Base-by-base conservation (phyloP, 495 filamentous ascomycete species). In the Trypethelium eluteriae region DNA sequence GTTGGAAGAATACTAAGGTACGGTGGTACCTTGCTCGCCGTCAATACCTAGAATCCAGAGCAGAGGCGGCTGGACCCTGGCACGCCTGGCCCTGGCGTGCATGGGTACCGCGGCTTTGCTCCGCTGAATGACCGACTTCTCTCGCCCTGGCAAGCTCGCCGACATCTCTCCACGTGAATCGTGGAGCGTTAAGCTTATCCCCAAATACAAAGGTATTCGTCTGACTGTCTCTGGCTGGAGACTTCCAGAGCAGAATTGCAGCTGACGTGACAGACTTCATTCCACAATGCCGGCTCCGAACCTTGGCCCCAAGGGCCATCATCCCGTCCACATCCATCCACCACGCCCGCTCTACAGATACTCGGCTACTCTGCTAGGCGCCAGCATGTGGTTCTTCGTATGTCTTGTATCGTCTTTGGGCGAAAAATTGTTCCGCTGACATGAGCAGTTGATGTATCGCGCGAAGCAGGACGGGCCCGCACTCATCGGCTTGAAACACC, bases 311-410 rank as follows among this genome's bases (percentile, higher is more conserved):
- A 56, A 64, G 44, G 67, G 82, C 75, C 82, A 79, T 74, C 89
- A 91, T 76, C 89, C 89, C 62, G 81, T 91, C 71, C 86, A 90
- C 75, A 76, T 90, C 70, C 88, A 89, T 75, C 88, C 87, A 6
- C 82, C 81, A 46, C 86, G 89, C 64, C 87, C 85, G 64, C 73
- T 96, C 73, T 95, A 98, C 79, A 84, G 91, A 73, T 89, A 90
- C 75, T 81, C 87, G 50, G 94, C 90, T 53, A 97, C 91, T 38
- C 88, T 86, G 64, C 79, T 99, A 62, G 91, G 92, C 68, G 94
- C 94, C 32, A 89, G 88, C 80, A 99, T 98, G 95, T 99, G 94
- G 94, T 98, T 98, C 80, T 98, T 92, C 78, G 94, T 98, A 84
- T 7, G 71, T 59, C 41, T 44, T 62, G 34, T 63, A 61, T 65